These are phyloP conservation scores for Phytophthora podocarpi DNA, from an alignment of 352 stramenopile genomes.

Conservation along the genomic window DNA sequence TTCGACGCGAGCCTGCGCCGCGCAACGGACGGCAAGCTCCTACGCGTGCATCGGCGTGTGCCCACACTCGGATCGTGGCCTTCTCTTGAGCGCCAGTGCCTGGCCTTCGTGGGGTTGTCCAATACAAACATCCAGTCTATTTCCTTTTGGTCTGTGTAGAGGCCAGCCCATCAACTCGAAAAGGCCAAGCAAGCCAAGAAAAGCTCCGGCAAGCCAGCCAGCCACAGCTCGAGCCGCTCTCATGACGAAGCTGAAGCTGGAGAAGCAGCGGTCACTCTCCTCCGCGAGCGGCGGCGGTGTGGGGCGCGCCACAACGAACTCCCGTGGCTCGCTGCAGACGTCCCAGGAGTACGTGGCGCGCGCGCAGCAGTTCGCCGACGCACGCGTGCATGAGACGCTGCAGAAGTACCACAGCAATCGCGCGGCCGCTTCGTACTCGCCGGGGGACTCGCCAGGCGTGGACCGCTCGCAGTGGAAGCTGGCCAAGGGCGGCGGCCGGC, in stretches of 20 bases:
- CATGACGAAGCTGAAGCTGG: conserved; percentile 20
- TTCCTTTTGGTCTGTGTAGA: neutral
- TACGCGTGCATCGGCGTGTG: too few species aligned
- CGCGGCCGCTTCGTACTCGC: conserved; percentile 24
- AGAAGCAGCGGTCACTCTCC: conserved; percentile 20
- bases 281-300: conserved; percentile 13
- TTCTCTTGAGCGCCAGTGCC: conserved; percentile 12
- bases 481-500: conserved; percentile 40
- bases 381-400: conserved; percentile 40
- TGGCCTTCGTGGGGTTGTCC: conserved; percentile 6
- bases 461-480: conserved; percentile 55
- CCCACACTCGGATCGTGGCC: too few species aligned
- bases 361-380: conserved; percentile 39
- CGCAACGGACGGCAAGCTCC: too few species aligned
- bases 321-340: conserved; percentile 30
- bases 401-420: conserved; percentile 49
- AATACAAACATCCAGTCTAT: conserved; percentile 10
- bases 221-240: neutral
- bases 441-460: conserved; percentile 16
- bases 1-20: neutral
- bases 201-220: too few species aligned
- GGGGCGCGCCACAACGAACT: conserved; percentile 7
- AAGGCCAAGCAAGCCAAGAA: too few species aligned
- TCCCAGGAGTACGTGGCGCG: conserved; percentile 37
- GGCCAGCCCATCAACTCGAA: conserved; percentile 3